Evolutionary conservation across 495 filamentous ascomycete genomes (phyloP).

Genomic region (Chaetomium fimeti): DNA sequence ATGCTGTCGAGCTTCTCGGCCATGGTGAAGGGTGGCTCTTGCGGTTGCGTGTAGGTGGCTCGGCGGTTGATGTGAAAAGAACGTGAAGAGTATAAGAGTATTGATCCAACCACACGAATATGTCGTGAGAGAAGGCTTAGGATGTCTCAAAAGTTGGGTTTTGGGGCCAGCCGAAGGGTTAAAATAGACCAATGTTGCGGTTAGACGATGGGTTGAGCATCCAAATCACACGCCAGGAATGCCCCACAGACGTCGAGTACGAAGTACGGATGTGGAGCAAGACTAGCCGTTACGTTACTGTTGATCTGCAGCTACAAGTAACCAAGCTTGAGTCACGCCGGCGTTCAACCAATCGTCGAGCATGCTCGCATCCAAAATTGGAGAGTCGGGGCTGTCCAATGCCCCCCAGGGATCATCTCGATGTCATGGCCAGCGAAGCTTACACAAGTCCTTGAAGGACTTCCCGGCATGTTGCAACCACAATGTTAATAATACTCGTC

Average conservation of each 20-base stretch:
- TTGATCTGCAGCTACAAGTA: neutral
- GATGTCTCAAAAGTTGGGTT: neutral
- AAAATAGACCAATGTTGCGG: neutral
- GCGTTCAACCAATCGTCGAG: neutral
- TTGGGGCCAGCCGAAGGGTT: neutral
- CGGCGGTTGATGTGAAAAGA: neutral
- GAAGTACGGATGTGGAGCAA: neutral
- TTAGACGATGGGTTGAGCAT: neutral
- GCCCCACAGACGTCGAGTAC: neutral
- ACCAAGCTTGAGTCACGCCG: neutral
- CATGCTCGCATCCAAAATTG: neutral
- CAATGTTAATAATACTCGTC: neutral
- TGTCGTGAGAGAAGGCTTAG: neutral
- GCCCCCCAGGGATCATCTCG: neutral
- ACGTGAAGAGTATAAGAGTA: neutral
- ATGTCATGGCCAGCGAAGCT: too few species aligned
- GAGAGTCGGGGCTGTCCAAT: neutral
- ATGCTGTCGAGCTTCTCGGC: conserved; percentile 31
- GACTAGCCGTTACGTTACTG: neutral
- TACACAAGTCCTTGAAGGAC: neutral
- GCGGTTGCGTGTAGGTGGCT: neutral
- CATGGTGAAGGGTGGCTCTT: conserved; percentile 15
- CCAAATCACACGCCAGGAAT: neutral
- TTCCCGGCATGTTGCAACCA: neutral
- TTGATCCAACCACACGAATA: neutral